Base-by-base conservation (phyloP, 2,329 filamentous ascomycete genomes). In the Phialophora chinensis region DNA sequence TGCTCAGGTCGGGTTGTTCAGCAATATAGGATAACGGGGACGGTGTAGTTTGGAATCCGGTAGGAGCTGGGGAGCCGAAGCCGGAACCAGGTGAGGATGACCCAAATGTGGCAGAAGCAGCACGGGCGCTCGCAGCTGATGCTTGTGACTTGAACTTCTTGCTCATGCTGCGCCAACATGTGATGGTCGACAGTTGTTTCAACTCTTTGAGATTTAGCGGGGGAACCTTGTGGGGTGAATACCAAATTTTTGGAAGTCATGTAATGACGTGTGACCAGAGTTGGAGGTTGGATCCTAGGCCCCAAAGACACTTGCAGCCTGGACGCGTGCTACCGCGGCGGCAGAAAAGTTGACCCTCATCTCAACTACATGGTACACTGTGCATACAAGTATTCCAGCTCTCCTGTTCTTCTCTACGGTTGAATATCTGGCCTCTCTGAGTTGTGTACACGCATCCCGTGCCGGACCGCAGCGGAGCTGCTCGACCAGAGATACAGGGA, bases 1-100 rank as follows among this genome's bases (percentile, higher is more conserved):
- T 82, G 38, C 88, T 88, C 72, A 97, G 87, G 74, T 97, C 90
- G 56, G 91, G 91, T 10, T 92, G 91, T 74, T 96, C 93, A 61
- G 91, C 85, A 60, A 98, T 87, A 80, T 97, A 97, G 53, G 93
- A 97, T 47, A 99, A 84, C 2, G 85, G 81, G 31, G 82, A 80
- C 2, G 85, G 80, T 62, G 83, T 71, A 53, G 74, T 72, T 23
- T 74, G 73, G 69, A 77, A 77, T 25, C 75, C 68, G 38, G 72
- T 69, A 2, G 78, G 78, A 54, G 80, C 79, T 2, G 76, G 73
- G 3, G 49, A 8, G 17, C 79, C 79, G 73, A 82, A 80, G n/a
- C 76, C 81, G 11, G 78, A 77, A 49, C 29, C 59, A n/a, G 59
- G 47, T n/a, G 76, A 73, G 35, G 75, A 73, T 29, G 75, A 68